Evolutionary conservation across 2,329 filamentous ascomycete genomes (phyloP).

Genomic region (Sporothrix schenckii): DNA sequence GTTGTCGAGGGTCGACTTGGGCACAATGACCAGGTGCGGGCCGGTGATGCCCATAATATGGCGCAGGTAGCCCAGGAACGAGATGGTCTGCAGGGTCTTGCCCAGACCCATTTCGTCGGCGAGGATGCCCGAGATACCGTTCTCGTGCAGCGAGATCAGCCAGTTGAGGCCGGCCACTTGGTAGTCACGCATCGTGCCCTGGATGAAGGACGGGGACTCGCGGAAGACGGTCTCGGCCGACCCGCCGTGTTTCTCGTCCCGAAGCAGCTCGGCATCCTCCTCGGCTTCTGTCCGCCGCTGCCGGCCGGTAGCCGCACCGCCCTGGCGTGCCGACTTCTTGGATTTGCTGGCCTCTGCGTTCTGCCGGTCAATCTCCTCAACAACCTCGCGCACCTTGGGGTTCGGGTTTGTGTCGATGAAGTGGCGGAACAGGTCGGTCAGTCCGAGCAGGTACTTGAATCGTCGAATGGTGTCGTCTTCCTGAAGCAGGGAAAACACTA

Average conservation of each 20-base stretch:
- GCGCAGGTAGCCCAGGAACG: conserved; percentile 91
- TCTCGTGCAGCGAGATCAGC: conserved; percentile 96
- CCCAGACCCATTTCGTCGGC: conserved; percentile 99
- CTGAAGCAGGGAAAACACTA: conserved; percentile 47
- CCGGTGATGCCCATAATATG: conserved; percentile 88
- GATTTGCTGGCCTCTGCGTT: conserved; percentile 73
- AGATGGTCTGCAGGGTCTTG: conserved; percentile 96
- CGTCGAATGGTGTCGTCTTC: conserved; percentile 93
- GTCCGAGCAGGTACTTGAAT: conserved; percentile 90
- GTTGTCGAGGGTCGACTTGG: conserved; percentile 97
- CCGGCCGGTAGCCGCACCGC: conserved; percentile 77
- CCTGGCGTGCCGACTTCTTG: conserved; percentile 79
- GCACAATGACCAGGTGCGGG: conserved; percentile 87
- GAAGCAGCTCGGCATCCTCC: conserved; percentile 85
- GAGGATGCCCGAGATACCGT: conserved; percentile 96
- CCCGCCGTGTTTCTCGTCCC: conserved; percentile 87
- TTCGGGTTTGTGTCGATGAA: conserved; percentile 98
- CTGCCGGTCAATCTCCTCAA: conserved; percentile 91
- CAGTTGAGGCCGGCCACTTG: conserved; percentile 95
- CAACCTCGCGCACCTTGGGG: conserved; percentile 89
- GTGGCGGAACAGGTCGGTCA: conserved; percentile 96
- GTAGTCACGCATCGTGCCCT: conserved; percentile 93
- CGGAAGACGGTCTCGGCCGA: conserved; percentile 88
- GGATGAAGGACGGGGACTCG: conserved; percentile 87
- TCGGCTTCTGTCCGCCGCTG: conserved; percentile 92